Conservation (phyloP, 1,139 yeast species). For the Debaryomyces fabryi region DNA sequence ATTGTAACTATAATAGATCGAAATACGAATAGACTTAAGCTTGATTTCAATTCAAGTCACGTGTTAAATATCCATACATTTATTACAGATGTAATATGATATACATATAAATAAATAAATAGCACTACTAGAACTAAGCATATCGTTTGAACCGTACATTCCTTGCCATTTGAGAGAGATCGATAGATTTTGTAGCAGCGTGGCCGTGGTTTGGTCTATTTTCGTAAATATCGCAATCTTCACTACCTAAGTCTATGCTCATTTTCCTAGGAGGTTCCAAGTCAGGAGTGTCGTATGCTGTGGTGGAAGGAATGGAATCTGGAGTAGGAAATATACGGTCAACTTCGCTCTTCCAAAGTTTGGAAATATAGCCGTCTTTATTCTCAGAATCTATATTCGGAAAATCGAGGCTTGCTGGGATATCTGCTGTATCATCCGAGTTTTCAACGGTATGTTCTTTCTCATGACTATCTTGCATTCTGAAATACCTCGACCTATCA, state of each 20-base stretch:
- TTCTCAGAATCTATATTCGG: constrained; percentile 12
- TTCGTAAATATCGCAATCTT: constrained; percentile 3
- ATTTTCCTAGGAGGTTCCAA: neutral
- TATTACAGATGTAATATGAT: no score
- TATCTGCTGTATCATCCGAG: neutral
- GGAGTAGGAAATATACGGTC: neutral
- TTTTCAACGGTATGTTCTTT: neutral
- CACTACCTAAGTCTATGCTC: neutral
- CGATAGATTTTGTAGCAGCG: constrained; percentile 2
- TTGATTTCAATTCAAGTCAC: neutral
- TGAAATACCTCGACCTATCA: constrained; percentile 11
- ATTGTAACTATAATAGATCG: neutral
- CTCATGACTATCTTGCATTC: neutral
- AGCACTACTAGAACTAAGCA: neutral
- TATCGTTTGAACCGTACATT: constrained; percentile 3
- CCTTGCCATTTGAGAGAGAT: constrained; percentile 6
- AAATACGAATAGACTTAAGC: neutral
- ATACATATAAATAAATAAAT: neutral
- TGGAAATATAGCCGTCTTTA: constrained; percentile 6
- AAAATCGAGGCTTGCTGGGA: neutral
- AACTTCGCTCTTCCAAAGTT: neutral
- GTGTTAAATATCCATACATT: neutral
- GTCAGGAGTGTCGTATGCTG: neutral
- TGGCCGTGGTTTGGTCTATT: neutral
- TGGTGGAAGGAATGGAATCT: neutral